Percentiles rank a stretch among this genome's conserved stretches.
Conservation (phyloP, 176 grass and related monocot species). For the Bolboschoenus planiculmis region DNA sequence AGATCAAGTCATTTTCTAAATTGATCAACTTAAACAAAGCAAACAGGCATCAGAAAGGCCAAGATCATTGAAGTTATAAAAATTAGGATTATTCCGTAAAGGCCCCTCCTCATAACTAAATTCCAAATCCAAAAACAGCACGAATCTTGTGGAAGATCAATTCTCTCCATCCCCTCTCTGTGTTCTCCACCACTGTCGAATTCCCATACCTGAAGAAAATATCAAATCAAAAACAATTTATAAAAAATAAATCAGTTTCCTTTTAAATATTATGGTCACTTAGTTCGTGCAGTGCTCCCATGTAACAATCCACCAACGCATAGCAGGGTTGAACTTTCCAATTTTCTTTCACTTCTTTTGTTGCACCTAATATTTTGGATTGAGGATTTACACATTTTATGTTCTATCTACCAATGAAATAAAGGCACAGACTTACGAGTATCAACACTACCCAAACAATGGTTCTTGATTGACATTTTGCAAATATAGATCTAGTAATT, state of each 20-base stretch:
- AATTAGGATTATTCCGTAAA: constrained; percentile 8
- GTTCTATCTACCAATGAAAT: not conserved
- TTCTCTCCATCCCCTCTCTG: constrained; percentile 82
- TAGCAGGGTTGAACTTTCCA: not conserved
- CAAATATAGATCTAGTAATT: not conserved
- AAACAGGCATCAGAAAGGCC: not conserved
- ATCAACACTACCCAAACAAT: not conserved
- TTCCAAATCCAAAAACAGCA: constrained; percentile 84
- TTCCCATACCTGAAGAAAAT: constrained; percentile 61
- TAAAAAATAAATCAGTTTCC: not conserved
- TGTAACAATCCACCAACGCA: not conserved
- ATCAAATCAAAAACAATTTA: not conserved
- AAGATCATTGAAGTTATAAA: not conserved
- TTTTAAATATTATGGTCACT: not conserved
- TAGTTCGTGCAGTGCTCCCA: not conserved
- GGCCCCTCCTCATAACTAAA: constrained; percentile 25
- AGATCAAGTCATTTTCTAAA: not conserved
- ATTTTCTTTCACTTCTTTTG: not conserved
- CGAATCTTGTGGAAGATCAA: constrained; percentile 97
- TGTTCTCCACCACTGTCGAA: constrained; percentile 95
- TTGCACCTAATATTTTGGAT: not conserved
- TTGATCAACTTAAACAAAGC: not conserved
- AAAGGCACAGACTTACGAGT: not conserved
- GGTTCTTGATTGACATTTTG: not conserved
- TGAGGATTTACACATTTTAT: not conserved